phyloP scores from a whole-genome alignment of 768 basidiomycete species.

The Boletus rufocinnamomeus region DNA sequence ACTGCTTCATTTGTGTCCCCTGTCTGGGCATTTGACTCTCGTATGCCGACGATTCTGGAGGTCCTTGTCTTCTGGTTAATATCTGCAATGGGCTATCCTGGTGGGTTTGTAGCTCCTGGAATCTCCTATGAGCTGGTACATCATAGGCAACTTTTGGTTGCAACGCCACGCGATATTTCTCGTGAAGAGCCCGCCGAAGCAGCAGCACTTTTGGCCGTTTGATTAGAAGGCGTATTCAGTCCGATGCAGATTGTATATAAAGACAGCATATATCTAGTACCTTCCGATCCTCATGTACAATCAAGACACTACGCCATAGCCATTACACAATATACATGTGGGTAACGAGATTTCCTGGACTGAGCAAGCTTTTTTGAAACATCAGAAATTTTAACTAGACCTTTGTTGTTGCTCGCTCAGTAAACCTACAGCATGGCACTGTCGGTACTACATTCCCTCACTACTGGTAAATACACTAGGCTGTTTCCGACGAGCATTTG shows the following conservation, averaged over 20 bases:
- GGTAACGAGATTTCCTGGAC: not conserved
- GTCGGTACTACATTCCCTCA: not conserved
- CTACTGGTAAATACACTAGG: not conserved
- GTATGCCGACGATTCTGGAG: conserved; percentile 52
- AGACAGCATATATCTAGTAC: not conserved
- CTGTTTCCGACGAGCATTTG: not conserved
- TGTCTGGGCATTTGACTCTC: conserved; percentile 43
- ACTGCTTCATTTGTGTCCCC: conserved; percentile 52
- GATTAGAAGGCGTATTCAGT: conserved; percentile 2
- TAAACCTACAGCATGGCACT: not conserved
- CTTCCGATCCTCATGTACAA: not conserved
- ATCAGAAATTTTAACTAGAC: too few relatives aligned
- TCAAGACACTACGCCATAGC: not conserved
- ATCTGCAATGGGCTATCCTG: conserved; percentile 48
- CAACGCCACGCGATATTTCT: conserved; percentile 30
- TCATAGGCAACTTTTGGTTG: conserved; percentile 29
- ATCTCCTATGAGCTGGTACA: conserved; percentile 21
- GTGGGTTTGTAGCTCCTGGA: conserved; percentile 34
- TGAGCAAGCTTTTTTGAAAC: not conserved
- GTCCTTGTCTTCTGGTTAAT: conserved; percentile 56
- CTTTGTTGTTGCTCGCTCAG: not conserved
- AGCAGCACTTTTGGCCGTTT: conserved; percentile 18
- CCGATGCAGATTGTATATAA: not conserved
- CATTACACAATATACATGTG: not conserved
- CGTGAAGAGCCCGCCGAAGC: conserved; percentile 22